Percentiles rank a stretch among this genome's conserved stretches.
phyloP scores from a whole-genome alignment of 164 flowering plant species.

The Annona squamosa region DNA sequence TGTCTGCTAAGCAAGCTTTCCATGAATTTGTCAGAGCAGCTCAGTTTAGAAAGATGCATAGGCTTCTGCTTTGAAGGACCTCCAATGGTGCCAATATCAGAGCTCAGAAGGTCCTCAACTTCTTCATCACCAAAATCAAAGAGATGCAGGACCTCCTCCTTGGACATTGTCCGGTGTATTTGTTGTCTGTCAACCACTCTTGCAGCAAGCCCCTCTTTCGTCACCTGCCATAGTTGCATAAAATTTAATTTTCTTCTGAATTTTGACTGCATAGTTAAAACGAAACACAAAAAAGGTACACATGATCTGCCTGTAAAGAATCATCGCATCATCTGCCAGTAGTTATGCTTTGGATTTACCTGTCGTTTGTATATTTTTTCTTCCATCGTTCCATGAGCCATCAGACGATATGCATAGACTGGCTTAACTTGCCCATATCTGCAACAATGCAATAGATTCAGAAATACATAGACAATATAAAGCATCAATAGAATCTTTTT shows the following conservation, averaged over 20 bases:
- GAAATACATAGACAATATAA: neutral
- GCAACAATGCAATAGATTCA: slow-evolving; percentile 11
- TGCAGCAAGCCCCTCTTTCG: slow-evolving; percentile 98
- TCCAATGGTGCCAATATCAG: slow-evolving; percentile 19
- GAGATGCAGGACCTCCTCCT: slow-evolving; percentile 90
- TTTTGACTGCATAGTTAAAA: neutral
- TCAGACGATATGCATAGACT: slow-evolving; percentile 86
- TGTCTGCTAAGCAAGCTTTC: slow-evolving; percentile 65
- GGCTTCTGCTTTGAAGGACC: slow-evolving; percentile 30
- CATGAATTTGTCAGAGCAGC: slow-evolving; percentile 80
- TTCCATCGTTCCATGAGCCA: slow-evolving; percentile 99
- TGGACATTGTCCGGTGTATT: slow-evolving; percentile 86
- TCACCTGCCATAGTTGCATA: slow-evolving; percentile 44
- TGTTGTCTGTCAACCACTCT: slow-evolving; percentile 98
- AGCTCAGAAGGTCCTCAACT: slow-evolving; percentile 25
- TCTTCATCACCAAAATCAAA: slow-evolving; percentile 97
- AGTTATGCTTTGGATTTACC: slow-evolving; percentile 30
- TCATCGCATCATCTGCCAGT: neutral
- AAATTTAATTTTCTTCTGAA: neutral
- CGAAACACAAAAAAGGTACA: neutral
- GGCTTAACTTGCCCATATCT: slow-evolving; percentile 98
- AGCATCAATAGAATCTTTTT: neutral
- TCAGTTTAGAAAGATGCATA: slow-evolving; percentile 31
- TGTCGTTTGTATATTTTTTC: slow-evolving; percentile 97
- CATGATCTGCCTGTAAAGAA: neutral